Base-by-base conservation (phyloP, 2,329 filamentous ascomycete genomes). In the Penicillium digitatum region DNA sequence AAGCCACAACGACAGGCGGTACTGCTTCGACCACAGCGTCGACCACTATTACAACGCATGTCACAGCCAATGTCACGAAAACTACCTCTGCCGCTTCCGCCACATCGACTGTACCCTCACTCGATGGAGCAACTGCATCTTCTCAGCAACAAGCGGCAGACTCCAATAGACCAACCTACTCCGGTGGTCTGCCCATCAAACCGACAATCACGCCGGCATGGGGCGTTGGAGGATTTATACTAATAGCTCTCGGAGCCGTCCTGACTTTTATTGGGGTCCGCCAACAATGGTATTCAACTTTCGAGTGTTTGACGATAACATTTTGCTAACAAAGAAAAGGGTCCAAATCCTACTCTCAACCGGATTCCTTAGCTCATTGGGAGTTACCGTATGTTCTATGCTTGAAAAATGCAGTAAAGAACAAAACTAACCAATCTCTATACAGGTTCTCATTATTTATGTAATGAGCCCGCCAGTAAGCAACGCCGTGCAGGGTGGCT, bases 261-360 rank as follows among this genome's bases (percentile, higher is more conserved):
- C 87, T 94, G 68, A 81, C 84, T 8, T 73, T 96, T 20, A 81
- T 95, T 62, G 92, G 92, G 1, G 90, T 95, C 66, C 93, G 90
- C 73, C 90, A 90, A 66, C 81, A 82, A 71, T 87, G 83, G 83
- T 81, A 69, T 18, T 12, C 7, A 37, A 24, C 4, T 22, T 31
- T 24, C 26, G 37, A 26, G 22, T 7, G 12, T 35, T 7, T 10
- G 12, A 5, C 16, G 29, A 14, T 18, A 10, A n/a, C 14, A 3
- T 18, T 43, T 48, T 44, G 26, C 63, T 71, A 49, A 68, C 50
- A 1, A 31, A 35, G 7, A n/a, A 31, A 54, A 79, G 76, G 66
- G 66, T 93, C 12, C 87, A 94, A 68, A 86, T 88, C 16, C 95
- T 88, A 71, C 81, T 95, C 54, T 94, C 91, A 14, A 84, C 87